Percentiles rank a stretch among this genome's conserved stretches.
Conservation (phyloP, 2,329 filamentous ascomycete species). For the Cercospora sp. region DNA sequence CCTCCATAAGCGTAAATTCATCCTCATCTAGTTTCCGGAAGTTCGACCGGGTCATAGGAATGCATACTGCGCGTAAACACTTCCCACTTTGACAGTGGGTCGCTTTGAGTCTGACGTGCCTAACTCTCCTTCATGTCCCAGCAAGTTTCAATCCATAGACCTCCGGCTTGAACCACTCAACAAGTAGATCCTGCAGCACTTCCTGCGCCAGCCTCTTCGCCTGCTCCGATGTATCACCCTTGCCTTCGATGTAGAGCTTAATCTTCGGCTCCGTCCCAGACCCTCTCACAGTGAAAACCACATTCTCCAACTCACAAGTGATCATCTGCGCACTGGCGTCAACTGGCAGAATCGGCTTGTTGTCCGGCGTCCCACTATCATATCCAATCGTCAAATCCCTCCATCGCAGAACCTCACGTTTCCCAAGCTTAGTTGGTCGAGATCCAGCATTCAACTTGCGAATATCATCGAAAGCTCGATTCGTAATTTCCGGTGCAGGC, state of each 20-base stretch:
- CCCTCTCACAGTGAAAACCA: constrained; percentile 61
- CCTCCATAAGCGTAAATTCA: no score
- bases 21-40: no score
- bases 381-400: constrained; percentile 62
- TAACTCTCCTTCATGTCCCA: no score
- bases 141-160: constrained; percentile 35
- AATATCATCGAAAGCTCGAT: constrained; percentile 57
- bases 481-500: constrained; percentile 55
- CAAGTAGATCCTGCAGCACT: constrained; percentile 50
- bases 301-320: constrained; percentile 58
- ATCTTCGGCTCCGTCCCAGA: constrained; percentile 69
- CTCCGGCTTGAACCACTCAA: constrained; percentile 49
- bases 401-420: constrained; percentile 58
- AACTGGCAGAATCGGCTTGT: constrained; percentile 57
- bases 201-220: constrained; percentile 49
- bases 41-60: no score
- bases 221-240: constrained; percentile 43
- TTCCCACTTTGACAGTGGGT: no score
- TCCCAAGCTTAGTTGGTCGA: constrained; percentile 46
- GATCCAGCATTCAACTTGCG: constrained; percentile 42
- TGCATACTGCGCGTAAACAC: no score
- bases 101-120: no score
- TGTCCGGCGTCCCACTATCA: constrained; percentile 57
- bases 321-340: constrained; percentile 64
- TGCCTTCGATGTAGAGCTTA: constrained; percentile 59